Evolutionary conservation across 352 stramenopile species (phyloP).

Genomic region (Lagenidium giganteum): DNA sequence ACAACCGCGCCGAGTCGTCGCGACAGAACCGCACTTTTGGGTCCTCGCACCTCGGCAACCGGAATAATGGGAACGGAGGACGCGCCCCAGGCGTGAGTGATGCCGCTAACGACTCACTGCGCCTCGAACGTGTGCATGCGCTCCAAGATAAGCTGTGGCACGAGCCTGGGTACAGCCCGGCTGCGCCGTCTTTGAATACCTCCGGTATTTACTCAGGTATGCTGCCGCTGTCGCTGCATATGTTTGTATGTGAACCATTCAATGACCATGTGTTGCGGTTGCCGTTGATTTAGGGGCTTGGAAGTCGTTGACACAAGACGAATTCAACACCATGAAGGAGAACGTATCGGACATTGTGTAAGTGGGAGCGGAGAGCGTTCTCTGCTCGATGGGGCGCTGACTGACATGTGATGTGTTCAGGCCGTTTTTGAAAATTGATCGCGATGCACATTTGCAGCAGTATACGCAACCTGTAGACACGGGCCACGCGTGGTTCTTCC

Average conservation of each 20-base stretch:
- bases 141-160: conserved; percentile 42
- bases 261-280: not conserved
- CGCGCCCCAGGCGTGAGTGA: too few relatives aligned
- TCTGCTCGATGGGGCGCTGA: too few relatives aligned
- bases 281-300: conserved; percentile 29
- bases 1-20: conserved; percentile 56
- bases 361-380: too few relatives aligned
- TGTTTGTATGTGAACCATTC: not conserved
- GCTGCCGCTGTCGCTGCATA: not conserved
- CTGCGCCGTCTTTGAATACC: conserved; percentile 45
- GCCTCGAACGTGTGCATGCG: conserved; percentile 36
- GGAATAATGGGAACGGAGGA: conserved; percentile 26
- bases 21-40: conserved; percentile 8
- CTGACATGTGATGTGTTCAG: conserved; percentile 12
- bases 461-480: conserved; percentile 68
- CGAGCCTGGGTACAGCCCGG: conserved; percentile 39
- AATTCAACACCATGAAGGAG: conserved; percentile 55
- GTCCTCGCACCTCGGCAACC: conserved; percentile 5
- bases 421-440: conserved; percentile 69
- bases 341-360: conserved; percentile 67
- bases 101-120: conserved; percentile 69
- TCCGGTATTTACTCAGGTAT: conserved; percentile 76
- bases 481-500: conserved; percentile 71
- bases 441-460: conserved; percentile 71
- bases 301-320: conserved; percentile 44